Base-by-base conservation (phyloP, 2,329 filamentous ascomycete species). In the Trichoderma polysporum region DNA sequence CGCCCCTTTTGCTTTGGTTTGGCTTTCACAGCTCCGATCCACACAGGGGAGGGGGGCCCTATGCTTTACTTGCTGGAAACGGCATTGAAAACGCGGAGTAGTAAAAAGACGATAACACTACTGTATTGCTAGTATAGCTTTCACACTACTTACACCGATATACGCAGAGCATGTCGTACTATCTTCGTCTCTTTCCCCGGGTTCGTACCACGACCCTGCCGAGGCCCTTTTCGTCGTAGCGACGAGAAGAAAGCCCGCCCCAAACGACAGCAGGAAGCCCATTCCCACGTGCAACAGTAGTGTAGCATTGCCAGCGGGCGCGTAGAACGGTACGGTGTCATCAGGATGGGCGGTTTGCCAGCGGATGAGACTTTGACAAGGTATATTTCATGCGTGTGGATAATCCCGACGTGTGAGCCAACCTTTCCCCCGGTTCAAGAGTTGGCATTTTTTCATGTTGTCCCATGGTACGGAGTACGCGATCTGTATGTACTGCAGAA, bases 1-100 rank as follows among this genome's bases (percentile, higher is more conserved):
- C 64, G 64, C 66, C 61, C 66, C 61, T 66, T 68, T 68, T 52
- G 22, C 25, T 41, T 13, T 31, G 37, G 15, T 58, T 58, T 12
- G 45, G 49, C 39, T 29, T 49, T 27, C 58, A 50, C n/a, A 47
- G 27, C 19, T 3, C 19, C 33, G 49, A 25, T 52, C 59, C 35
- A 53, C 59, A 39, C 33, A 2, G 45, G 17, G 15, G 31, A 19
- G 31, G 33, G 4, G 2, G 37, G 13, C 39, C 25, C n/a, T 39
- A 27, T 35, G n/a, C 39, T 35, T 60, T 15, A 49, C 45, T 45
- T n/a, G 22, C 58, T 50, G 19, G n/a, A 41, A 52, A 29, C 8
- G 31, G 59, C n/a, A 27, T 41, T 35, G 10, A 8, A 47, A 35
- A 60, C 41, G 39, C 57, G 3, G 4, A 22, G n/a, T 45, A 45